Evolutionary conservation across 306 rosid species (phyloP), one percentile per base, ranked within the genome.

Genomic region (Vicia villosa): DNA sequence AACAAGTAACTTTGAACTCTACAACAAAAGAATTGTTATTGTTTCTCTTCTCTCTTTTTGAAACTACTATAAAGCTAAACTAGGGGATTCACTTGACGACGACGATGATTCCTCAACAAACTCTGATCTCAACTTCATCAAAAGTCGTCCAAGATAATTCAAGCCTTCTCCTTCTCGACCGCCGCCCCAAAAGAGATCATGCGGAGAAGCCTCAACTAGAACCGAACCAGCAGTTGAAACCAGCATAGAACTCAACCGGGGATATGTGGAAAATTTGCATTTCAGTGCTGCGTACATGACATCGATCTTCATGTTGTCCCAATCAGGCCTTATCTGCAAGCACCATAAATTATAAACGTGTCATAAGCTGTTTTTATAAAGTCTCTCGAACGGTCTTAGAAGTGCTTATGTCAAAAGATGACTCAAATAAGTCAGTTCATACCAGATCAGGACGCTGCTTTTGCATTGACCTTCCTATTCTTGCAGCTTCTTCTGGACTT

Each of bases 131-230:
- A 94, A 67, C 69, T 83, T 89, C 97, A 94, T 94, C 78, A 94
- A 74, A 3, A 90, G 74, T 77, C 97, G 82, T 7, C 98, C 98
- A 4, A 94, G 86, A 82, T 88, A 87, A 54, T 94, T 94, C 41
- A 94, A 81, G 72, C 98, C 98, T 76, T 94, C 97, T 26, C 97
- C 98, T 1, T 84, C 94, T 58, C 96, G 83, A 1, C 98, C 98
- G 19, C 97, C 98, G 0, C 98, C 98, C 98, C 96, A 94, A 73
- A 94, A 84, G 22, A 94, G 87, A 80, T 90, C 98, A 50, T 86
- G 94, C 0, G 96, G 98, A 22, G 98, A 86, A 57, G 97, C 91
- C 83, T 94, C 98, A 41, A 90, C 97, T 40, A 94, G 94, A 69
- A 90, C 89, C 30, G 88, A 85, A 61, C 96, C 98, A 24, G 83